Percentiles rank a stretch among this genome's conserved stretches.
Conservation (phyloP, 1,284 basidiomycete genomes). For the Ganoderma lucidum region DNA sequence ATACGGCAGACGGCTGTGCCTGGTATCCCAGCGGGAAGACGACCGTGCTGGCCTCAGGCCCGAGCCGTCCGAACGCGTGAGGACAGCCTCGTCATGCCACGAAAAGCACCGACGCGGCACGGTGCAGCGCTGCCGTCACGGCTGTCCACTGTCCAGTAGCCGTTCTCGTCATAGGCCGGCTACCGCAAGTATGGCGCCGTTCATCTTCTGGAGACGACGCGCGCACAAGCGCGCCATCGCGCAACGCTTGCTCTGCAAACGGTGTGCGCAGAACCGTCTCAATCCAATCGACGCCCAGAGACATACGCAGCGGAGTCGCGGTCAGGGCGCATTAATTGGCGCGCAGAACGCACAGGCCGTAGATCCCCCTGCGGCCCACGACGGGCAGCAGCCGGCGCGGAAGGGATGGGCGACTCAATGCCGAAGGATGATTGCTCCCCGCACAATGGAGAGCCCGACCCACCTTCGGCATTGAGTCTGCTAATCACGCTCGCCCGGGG, state of each 20-base stretch:
- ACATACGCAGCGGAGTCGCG: neutral
- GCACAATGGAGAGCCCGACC: constrained; percentile 5
- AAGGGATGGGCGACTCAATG: constrained; percentile 8
- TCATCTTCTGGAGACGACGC: neutral
- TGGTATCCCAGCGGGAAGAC: constrained; percentile 7
- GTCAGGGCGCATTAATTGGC: neutral
- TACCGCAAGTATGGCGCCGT: neutral
- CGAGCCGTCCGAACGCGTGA: constrained; percentile 16
- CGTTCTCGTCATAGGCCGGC: constrained; percentile 19
- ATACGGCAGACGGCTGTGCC: constrained; percentile 2
- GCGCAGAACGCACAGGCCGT: neutral
- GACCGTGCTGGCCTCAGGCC: constrained; percentile 13
- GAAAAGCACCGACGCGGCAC: constrained; percentile 27
- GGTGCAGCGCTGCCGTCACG: constrained; percentile 28
- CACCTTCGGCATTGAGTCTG: constrained; percentile 16
- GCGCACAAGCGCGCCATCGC: constrained; percentile 23
- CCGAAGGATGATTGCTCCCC: constrained; percentile 14
- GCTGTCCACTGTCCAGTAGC: constrained; percentile 21
- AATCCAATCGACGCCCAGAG: neutral
- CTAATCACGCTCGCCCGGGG: constrained; percentile 29
- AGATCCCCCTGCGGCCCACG: constrained; percentile 20
- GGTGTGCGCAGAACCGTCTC: constrained; percentile 1
- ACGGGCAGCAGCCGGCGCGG: constrained; percentile 10
- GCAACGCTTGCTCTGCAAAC: constrained; percentile 16
- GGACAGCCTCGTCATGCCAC: constrained; percentile 16